Evolutionary conservation across 1,284 basidiomycete genomes (phyloP), one percentile per base, ranked within the genome.

Genomic region (Omphalotus olearius): DNA sequence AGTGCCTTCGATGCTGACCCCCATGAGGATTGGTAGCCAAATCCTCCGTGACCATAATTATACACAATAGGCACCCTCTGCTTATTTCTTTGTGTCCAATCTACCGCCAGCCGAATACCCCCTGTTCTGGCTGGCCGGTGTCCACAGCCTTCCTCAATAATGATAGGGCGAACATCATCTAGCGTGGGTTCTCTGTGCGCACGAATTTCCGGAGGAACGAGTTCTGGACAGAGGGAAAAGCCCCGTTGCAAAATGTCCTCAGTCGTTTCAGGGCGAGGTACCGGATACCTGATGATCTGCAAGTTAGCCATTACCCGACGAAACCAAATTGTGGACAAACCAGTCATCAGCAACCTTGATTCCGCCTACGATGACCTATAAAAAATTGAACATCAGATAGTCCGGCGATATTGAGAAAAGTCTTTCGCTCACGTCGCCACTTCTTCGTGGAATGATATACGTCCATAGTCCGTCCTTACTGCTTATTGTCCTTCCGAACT

Each of bases 11-110:
- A 68, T 1, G 87, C 85, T 0, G 82, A 83, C 1, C 82, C 87
- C 84, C 86, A 89, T 0, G 83, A 86, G n/a, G 78, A 72, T 58
- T 87, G 83, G 60, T 80, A 89, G 3, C 88, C 87, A 54, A 78
- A 77, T 3, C 84, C 79, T n/a, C 78, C 78, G 58, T 79, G 78
- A 35, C 89, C 88, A 66, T 94, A 93, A 51, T 76, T 79, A 60
- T 71, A 70, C 17, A 72, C 67, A 35, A 74, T 59, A 2, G 75
- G 73, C 33, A 79, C 64, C 48, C 62, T 70, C n/a, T 57, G 56
- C 45, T 61, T 58, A 55, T 53, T 35, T 60, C 59, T 51, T 40
- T 62, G 56, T 16, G 69, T 62, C 65, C 68, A 74, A 57, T 85
- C 80, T 5, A 79, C 64, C 56, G 91, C 88, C 11, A 92, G 68